Percentiles rank a stretch among this genome's conserved stretches.
Evolutionary conservation across 176 grass and related monocot species (phyloP).

Genomic region (Tuctoria greenei): DNA sequence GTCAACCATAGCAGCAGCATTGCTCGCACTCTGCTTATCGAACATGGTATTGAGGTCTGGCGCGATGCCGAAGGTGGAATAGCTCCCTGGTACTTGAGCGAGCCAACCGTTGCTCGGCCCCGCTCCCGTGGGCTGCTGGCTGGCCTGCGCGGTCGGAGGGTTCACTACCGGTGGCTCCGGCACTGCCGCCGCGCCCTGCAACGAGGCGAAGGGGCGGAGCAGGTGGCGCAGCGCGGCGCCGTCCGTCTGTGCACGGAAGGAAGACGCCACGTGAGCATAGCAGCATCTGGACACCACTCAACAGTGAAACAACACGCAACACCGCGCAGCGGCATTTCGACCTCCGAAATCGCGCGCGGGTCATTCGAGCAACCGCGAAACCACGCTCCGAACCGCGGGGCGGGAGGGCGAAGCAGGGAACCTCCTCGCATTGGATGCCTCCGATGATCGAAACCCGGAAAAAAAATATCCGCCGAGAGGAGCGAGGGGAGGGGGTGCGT

Average conservation of each 20-base stretch:
- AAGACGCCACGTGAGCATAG: background rate
- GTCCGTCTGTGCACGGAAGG: constrained; percentile 39
- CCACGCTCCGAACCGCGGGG: background rate
- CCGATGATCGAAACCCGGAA: background rate
- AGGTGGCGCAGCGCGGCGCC: constrained; percentile 35
- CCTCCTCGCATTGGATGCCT: constrained; percentile 6
- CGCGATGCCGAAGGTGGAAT: constrained; percentile 24
- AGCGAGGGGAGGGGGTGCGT: background rate
- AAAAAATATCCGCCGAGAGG: constrained; percentile 15
- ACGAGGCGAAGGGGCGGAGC: constrained; percentile 45
- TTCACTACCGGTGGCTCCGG: constrained; percentile 32
- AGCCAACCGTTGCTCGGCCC: constrained; percentile 47
- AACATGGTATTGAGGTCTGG: constrained; percentile 41
- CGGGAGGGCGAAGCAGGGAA: background rate
- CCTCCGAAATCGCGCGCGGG: background rate
- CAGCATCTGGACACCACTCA: background rate
- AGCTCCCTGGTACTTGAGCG: constrained; percentile 40
- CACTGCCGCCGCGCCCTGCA: constrained; percentile 6
- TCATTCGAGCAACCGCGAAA: background rate
- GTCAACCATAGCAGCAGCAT: constrained; percentile 33
- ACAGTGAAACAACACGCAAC: background rate
- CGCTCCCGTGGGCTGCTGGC: constrained; percentile 27
- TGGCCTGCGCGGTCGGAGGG: constrained; percentile 16
- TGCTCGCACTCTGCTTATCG: constrained; percentile 27
- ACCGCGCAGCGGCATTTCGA: background rate